A percentile compares a stretch with the other conserved stretches of the same genome.
phyloP scores from a whole-genome alignment of 2,329 filamentous ascomycete genomes.

The Claviceps quebecensis region DNA sequence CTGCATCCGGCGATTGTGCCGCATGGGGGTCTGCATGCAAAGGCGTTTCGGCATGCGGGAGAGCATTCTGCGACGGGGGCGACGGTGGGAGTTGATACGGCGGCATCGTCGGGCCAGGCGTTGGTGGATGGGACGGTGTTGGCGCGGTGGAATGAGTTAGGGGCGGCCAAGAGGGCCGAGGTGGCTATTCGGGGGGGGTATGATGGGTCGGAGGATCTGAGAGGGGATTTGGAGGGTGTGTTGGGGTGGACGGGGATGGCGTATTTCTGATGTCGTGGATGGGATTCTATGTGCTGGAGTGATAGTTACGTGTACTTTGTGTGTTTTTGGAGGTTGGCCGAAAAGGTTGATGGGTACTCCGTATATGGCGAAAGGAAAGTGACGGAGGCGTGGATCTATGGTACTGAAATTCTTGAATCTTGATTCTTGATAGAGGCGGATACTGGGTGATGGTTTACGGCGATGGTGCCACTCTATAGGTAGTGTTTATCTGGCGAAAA shows the following conservation, averaged over 20 bases:
- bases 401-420: too few relatives aligned
- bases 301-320: too few relatives aligned
- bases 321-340: too few relatives aligned
- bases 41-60: constrained; percentile 50
- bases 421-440: too few relatives aligned
- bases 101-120: constrained; percentile 41
- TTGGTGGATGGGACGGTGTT: constrained; percentile 71
- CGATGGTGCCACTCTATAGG: too few relatives aligned
- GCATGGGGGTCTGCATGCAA: constrained; percentile 68
- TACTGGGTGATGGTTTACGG: too few relatives aligned
- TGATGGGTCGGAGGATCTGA: constrained; percentile 48
- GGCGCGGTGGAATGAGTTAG: constrained; percentile 60
- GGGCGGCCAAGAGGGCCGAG: constrained; percentile 56
- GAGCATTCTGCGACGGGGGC: constrained; percentile 17
- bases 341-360: too few relatives aligned
- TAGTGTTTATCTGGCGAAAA: too few relatives aligned
- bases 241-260: constrained; percentile 49
- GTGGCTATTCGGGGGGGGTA: constrained; percentile 62
- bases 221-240: constrained; percentile 52
- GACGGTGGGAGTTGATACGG: constrained; percentile 41
- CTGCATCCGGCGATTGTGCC: constrained; percentile 64
- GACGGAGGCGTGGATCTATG: too few relatives aligned
- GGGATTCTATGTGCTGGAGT: too few relatives aligned
- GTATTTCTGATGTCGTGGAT: constrained; percentile 17
- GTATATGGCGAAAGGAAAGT: too few relatives aligned